A percentile compares a stretch with the other conserved stretches of the same genome.
Conservation (phyloP, 2,329 filamentous ascomycete genomes). For the Fusarium sp. region DNA sequence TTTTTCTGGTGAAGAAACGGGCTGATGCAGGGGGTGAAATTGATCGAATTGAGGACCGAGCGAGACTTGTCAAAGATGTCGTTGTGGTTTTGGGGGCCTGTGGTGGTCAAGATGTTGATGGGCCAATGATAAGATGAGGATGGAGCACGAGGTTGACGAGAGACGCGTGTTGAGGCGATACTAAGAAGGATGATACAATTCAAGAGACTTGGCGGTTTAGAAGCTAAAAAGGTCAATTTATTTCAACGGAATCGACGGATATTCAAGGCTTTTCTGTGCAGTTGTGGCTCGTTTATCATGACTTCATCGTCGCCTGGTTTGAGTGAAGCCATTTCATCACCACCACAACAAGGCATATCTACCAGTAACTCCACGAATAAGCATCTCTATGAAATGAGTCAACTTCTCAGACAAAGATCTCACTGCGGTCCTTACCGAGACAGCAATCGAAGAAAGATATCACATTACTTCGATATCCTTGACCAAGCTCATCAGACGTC, state of each 20-base stretch:
- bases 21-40: background rate
- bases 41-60: conserved; percentile 1
- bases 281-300: background rate
- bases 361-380: background rate
- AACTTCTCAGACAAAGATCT: no score
- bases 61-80: background rate
- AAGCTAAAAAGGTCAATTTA: background rate
- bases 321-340: background rate
- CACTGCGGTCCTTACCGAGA: background rate
- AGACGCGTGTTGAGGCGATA: conserved; percentile 11
- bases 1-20: background rate
- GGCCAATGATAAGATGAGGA: conserved; percentile 31
- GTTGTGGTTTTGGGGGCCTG: conserved; percentile 1
- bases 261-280: background rate
- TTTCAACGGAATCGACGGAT: background rate
- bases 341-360: background rate
- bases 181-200: background rate
- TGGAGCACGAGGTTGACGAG: conserved; percentile 33
- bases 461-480: background rate
- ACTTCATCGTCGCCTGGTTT: background rate
- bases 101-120: background rate
- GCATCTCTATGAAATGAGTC: background rate
- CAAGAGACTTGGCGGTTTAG: background rate
- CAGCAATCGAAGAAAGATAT: background rate
- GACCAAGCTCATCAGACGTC: conserved; percentile 11